Percentiles rank a stretch among this genome's conserved stretches.
Evolutionary conservation across 306 rosid genomes (phyloP).

Genomic region (Alnus rubra): DNA sequence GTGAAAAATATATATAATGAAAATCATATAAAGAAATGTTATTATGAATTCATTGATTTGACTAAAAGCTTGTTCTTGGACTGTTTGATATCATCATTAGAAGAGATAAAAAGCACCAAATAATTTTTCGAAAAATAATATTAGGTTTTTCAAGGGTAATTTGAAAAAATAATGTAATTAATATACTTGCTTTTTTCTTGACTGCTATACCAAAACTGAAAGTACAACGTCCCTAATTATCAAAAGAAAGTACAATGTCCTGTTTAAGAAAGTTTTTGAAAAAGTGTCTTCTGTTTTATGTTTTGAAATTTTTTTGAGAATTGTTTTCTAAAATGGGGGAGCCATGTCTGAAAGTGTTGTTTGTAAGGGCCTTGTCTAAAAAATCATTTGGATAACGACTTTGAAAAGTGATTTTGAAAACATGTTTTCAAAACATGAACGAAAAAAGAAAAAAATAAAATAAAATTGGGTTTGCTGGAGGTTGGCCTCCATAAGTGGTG

Average conservation of each 20-base stretch:
- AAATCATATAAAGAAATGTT: not conserved
- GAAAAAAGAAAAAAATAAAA: too few relatives aligned
- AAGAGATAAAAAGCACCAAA: not conserved
- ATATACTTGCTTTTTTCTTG: not conserved
- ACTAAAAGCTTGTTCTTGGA: not conserved
- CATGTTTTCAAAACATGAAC: too few relatives aligned
- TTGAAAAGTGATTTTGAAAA: too few relatives aligned
- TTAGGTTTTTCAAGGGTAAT: not conserved
- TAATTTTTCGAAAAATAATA: not conserved
- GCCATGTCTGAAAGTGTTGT: too few relatives aligned
- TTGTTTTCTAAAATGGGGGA: too few relatives aligned
- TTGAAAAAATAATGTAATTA: not conserved
- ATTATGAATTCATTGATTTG: not conserved
- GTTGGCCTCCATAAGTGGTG: too few relatives aligned
- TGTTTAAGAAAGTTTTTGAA: too few relatives aligned
- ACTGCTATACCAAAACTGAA: constrained; percentile 3
- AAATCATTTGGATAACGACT: too few relatives aligned
- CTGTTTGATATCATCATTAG: not conserved
- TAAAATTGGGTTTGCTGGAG: too few relatives aligned
- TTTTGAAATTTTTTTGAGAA: too few relatives aligned
- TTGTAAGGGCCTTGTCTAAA: too few relatives aligned
- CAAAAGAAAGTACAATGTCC: not conserved
- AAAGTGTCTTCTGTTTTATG: not conserved
- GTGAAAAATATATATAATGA: not conserved
- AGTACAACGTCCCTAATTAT: not conserved